Evolutionary conservation across 2,329 filamentous ascomycete genomes (phyloP), one percentile per base, ranked within the genome.

Genomic region (Rhynchosporium secalis): DNA sequence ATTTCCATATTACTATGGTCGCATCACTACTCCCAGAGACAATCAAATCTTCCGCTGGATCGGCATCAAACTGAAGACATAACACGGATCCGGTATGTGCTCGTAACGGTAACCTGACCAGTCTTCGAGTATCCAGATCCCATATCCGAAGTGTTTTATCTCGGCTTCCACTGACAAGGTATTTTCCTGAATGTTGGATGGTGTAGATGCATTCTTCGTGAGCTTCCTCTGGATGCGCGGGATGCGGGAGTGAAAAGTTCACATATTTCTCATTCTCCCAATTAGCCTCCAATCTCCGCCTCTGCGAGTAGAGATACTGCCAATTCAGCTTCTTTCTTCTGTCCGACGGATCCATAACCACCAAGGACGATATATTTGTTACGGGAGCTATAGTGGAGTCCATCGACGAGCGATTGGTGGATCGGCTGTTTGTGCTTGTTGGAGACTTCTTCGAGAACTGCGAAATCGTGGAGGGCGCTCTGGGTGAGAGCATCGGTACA

Each of bases 151-250:
- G 84, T 0, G 91, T 91, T 68, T 85, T 87, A 73, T 99, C 95
- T 58, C 95, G 85, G 72, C 94, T 98, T 15, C 95, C 95, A 72
- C 93, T 98, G 56, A 98, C 94, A 9, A 99, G 82, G 74, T 89
- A 95, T 66, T 92, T 88, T 1, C 88, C 83, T 59, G 89, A 89
- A 72, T 94, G 96, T 74, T 99, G 94, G 58, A 99, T 86, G 2
- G 91, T 94, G 76, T 99, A 99, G 12, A 99, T 92, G 74, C 93
- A 98, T 73, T 98, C 94, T 26, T 82, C 83, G 73, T 99, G 95
- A 0, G 91, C 91, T 74, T 98, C 94, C 38, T 90, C 83, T 0
- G 86, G 86, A 70, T 92, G 82, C 43, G 86, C 82, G 0, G 92
- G 92, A 71, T 96, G 92, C 0, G 95, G 95, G 1, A 99, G 83